A percentile compares a stretch with the other conserved stretches of the same genome.
Evolutionary conservation across 2,329 filamentous ascomycete genomes (phyloP).

Genomic region (Claviceps monticola): DNA sequence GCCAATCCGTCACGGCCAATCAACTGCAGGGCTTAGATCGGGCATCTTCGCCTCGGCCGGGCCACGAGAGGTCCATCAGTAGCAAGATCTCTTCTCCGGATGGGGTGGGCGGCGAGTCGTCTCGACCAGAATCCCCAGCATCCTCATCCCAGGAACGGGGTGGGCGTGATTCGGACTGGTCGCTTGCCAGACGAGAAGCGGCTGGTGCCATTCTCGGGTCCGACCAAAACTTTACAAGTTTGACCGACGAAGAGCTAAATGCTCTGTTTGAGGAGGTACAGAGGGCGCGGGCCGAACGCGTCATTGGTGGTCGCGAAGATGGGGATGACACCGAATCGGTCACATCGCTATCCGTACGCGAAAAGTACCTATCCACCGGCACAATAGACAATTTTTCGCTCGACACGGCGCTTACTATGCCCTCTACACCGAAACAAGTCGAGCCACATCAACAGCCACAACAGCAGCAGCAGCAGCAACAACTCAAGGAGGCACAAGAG

Average conservation of each 20-base stretch:
- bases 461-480: background rate
- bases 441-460: slow-evolving; percentile 29
- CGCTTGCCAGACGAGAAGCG: slow-evolving; percentile 84
- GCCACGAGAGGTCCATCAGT: slow-evolving; percentile 71
- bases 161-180: slow-evolving; percentile 84
- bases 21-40: slow-evolving; percentile 46
- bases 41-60: slow-evolving; percentile 32
- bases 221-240: slow-evolving; percentile 78
- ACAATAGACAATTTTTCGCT: slow-evolving; percentile 93
- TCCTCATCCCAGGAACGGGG: slow-evolving; percentile 48
- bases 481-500: slow-evolving; percentile 57
- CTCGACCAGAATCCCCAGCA: slow-evolving; percentile 67
- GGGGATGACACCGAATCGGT: slow-evolving; percentile 86
- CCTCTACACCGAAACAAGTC: slow-evolving; percentile 71
- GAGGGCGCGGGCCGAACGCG: slow-evolving; percentile 63
- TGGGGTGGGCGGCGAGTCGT: slow-evolving; percentile 49
- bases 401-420: slow-evolving; percentile 87
- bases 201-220: slow-evolving; percentile 77
- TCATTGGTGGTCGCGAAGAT: slow-evolving; percentile 55
- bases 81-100: slow-evolving; percentile 61
- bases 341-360: slow-evolving; percentile 71
- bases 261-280: slow-evolving; percentile 89
- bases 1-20: slow-evolving; percentile 61
- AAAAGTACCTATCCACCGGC: slow-evolving; percentile 91
- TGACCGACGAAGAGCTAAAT: slow-evolving; percentile 91